A percentile compares a stretch with the other conserved stretches of the same genome.
Conservation (phyloP, 2,329 filamentous ascomycete species). For the Chaetomiaceae sp. region DNA sequence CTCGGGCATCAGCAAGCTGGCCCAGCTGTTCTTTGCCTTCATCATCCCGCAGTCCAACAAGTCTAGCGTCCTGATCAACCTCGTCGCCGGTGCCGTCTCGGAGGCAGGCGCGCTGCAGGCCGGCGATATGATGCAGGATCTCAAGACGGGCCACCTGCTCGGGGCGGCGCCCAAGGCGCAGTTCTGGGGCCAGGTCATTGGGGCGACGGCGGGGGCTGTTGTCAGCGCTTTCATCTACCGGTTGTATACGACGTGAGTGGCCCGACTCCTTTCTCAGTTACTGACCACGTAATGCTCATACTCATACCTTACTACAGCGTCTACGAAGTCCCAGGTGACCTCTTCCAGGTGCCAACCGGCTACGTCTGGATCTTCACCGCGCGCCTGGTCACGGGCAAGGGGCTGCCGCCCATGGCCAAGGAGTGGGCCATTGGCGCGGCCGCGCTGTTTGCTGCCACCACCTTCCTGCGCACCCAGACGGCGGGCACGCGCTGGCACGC, state of each 20-base stretch:
- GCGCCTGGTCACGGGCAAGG: slow-evolving; percentile 83
- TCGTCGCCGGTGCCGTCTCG: slow-evolving; percentile 79
- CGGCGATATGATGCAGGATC: slow-evolving; percentile 92
- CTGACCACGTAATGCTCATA: background rate
- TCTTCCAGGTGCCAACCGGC: slow-evolving; percentile 91
- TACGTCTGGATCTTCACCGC: slow-evolving; percentile 99
- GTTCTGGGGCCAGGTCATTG: slow-evolving; percentile 94
- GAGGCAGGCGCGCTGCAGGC: slow-evolving; percentile 73
- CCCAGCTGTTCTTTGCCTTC: slow-evolving; percentile 89
- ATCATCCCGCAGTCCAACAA: slow-evolving; percentile 76
- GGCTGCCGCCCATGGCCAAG: slow-evolving; percentile 75
- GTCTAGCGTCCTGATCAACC: slow-evolving; percentile 89
- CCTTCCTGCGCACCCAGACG: slow-evolving; percentile 60
- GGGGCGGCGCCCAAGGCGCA: slow-evolving; percentile 91
- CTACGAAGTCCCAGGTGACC: slow-evolving; percentile 78
- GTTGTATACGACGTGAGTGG: slow-evolving; percentile 64
- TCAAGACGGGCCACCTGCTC: slow-evolving; percentile 91
- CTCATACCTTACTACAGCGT: slow-evolving; percentile 45
- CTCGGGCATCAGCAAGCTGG: slow-evolving; percentile 92
- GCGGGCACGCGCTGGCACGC: slow-evolving; percentile 60
- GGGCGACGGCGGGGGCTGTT: slow-evolving; percentile 78
- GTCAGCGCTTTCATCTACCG: slow-evolving; percentile 83
- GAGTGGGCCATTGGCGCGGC: slow-evolving; percentile 76
- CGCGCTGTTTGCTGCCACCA: slow-evolving; percentile 65
- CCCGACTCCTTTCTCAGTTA: too few species aligned